Evolutionary conservation across 2,329 filamentous ascomycete genomes (phyloP), one percentile per base, ranked within the genome.

Genomic region (Tolypocladium guangdongense): DNA sequence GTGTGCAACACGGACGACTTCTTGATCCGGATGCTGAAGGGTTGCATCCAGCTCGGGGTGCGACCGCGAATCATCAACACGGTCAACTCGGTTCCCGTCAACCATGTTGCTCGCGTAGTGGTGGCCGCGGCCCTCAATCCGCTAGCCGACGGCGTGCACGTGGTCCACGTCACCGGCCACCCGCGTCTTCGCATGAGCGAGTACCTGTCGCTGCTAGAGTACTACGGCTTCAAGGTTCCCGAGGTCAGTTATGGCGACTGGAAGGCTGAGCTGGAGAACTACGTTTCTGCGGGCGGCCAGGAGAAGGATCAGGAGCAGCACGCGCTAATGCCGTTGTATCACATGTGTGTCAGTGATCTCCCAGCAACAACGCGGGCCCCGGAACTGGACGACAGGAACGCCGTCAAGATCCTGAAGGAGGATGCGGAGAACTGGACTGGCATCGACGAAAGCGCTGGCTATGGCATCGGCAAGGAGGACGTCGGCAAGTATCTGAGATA

Each of bases 1-100:
- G 80, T 81, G 57, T 87, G 74, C 66, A 89, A 86, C 67, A 91
- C 84, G 1, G 92, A 97, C 64, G 92, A 96, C 69, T 97, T 96
- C 74, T 73, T 97, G 7, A 80, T 96, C 58, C 83, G 92, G 39
- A 82, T 96, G 71, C 73, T 86, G 54, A 96, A 96, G 73, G 91
- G 90, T 54, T 95, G 90, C 63, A 75, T 95, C 50, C 91, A 97
- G 69, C 76, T 96, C 3, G 74, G 74, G 2, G 76, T 78, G 3
- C 78, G 89, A 0, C 92, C 91, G 1, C 78, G 81, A 59, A 95
- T 96, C 60, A 71, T 77, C 66, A 97, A 96, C 73, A 88, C 89
- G 0, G 83, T 96, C 68, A 97, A 96, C 73, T 83, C 86, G 68
- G 87, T 96, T 0, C 91, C 92, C 0, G 90, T 96, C 30, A 83